These are phyloP conservation scores for Zea luxurians DNA, from an alignment of 176 grass and related monocot genomes.

Conservation along the genomic window DNA sequence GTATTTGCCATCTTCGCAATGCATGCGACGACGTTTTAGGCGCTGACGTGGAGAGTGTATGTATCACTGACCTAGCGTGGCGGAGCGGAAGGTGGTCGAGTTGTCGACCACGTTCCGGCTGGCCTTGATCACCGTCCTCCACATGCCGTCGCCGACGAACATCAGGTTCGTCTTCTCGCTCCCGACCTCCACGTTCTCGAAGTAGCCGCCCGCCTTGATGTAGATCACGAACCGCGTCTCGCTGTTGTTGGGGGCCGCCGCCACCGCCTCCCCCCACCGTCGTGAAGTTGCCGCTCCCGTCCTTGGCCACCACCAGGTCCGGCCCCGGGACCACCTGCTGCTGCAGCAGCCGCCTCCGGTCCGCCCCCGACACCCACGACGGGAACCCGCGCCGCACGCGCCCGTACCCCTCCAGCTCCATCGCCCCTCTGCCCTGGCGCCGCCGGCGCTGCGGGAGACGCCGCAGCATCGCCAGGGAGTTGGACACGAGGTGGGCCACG, in stretches of 20 bases:
- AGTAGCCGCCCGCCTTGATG: slow-evolving; percentile 72
- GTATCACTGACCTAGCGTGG: slow-evolving; percentile 60
- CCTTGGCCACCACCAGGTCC: slow-evolving; percentile 78
- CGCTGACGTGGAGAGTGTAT: too few relatives aligned
- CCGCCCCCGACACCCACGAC: slow-evolving; percentile 49
- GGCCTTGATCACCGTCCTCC: slow-evolving; percentile 82
- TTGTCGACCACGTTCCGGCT: slow-evolving; percentile 78
- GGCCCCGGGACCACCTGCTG: background rate
- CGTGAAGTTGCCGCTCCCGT: slow-evolving; percentile 86
- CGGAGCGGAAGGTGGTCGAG: slow-evolving; percentile 91
- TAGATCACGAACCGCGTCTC: slow-evolving; percentile 69
- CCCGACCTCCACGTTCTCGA: slow-evolving; percentile 86
- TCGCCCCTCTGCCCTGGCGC: background rate
- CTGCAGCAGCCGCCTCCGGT: slow-evolving; percentile 55
- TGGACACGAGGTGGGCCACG: slow-evolving; percentile 72
- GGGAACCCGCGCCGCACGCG: slow-evolving; percentile 66
- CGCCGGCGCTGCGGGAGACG: slow-evolving; percentile 43
- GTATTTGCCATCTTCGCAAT: too few relatives aligned
- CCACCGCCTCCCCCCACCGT: slow-evolving; percentile 67
- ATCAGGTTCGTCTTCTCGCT: slow-evolving; percentile 76
- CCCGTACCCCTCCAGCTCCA: slow-evolving; percentile 57
- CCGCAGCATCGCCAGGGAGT: slow-evolving; percentile 83
- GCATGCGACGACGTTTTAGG: too few relatives aligned
- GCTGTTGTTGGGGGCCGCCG: slow-evolving; percentile 91
- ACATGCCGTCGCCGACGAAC: slow-evolving; percentile 85